A percentile compares a stretch with the other conserved stretches of the same genome.
Conservation (phyloP, 441 rosid species). For the Kokia cookei region DNA sequence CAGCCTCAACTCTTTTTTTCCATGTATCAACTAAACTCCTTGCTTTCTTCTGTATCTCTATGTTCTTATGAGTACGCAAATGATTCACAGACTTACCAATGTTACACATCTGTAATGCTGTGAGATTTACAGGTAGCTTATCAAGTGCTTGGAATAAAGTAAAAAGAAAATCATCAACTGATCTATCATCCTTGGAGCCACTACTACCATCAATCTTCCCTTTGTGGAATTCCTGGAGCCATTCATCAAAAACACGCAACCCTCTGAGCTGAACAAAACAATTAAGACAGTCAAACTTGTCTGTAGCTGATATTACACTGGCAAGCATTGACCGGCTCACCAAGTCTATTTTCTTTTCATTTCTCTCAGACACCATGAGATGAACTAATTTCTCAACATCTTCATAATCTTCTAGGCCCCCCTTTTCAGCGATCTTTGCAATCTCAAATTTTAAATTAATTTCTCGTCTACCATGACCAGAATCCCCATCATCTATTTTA, state of each 20-base stretch:
- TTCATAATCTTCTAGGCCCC: slow-evolving; percentile 67
- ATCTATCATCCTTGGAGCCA: slow-evolving; percentile 66
- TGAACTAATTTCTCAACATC: slow-evolving; percentile 83
- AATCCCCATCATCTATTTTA: slow-evolving; percentile 63
- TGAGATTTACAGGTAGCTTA: slow-evolving; percentile 81
- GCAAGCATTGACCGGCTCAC: slow-evolving; percentile 60
- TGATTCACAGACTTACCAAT: slow-evolving; percentile 92
- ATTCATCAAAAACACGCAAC: slow-evolving; percentile 80
- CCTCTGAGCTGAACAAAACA: slow-evolving; percentile 85
- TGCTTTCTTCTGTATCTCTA: slow-evolving; percentile 87
- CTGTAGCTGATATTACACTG: slow-evolving; percentile 46
- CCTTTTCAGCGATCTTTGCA: slow-evolving; percentile 66
- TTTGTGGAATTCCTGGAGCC: slow-evolving; percentile 94
- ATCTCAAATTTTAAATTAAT: slow-evolving; percentile 59
- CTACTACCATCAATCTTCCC: slow-evolving; percentile 71
- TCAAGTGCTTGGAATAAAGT: slow-evolving; percentile 31
- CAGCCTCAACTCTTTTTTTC: slow-evolving; percentile 96
- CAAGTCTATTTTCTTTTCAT: slow-evolving; percentile 74
- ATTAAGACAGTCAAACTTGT: slow-evolving; percentile 22
- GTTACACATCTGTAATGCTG: slow-evolving; percentile 83
- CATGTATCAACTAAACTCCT: slow-evolving; percentile 90
- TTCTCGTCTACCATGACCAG: slow-evolving; percentile 48
- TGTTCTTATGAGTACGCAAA: slow-evolving; percentile 67
- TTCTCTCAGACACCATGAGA: slow-evolving; percentile 59
- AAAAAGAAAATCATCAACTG: slow-evolving; percentile 71